Base-by-base conservation (phyloP, 2,329 filamentous ascomycete genomes). In the Alternaria arbusti region DNA sequence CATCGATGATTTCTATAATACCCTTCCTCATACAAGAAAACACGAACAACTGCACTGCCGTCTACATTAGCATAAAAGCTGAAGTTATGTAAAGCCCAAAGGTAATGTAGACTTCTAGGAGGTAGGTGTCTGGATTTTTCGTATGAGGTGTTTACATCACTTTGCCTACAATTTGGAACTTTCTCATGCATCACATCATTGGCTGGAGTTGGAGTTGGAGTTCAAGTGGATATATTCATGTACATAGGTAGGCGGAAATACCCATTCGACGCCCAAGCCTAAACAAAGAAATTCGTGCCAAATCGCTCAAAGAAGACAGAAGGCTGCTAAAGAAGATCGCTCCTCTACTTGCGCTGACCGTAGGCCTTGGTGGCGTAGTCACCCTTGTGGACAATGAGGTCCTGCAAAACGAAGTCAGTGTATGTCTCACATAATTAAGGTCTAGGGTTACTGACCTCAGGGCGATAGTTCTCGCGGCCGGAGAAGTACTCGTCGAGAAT, bases 321-420 rank as follows among this genome's bases (percentile, higher is more conserved):
- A 58, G 62, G 52, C 51, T 60, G 44, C 23, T 17, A 23, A 50
- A 56, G 32, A 43, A 46, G 44, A 20, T 15, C 50, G 63, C 58
- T 67, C 78, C 81, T 83, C 80, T 86, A 86, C 72, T 83, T 83
- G 63, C 91, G 86, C 87, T 96, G 88, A 65, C 94, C 94, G 79
- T 97, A 97, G 28, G 94, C 89, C 89, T 92, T 96, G 79, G 96
- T 98, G 71, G 93, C 95, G 81, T 98, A 99, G 82, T 97, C 92
- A 74, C 96, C 96, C 72, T 88, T 84, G 83, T 92, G 84, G 69
- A 97, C 93, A 73, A 99, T 99, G 74, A 99, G 85, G 79, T 99
- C 32, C 32, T 36, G 30, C 2, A 15, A 15, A 36, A 0, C 15
- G 8, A 36, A 36, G 32, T 36, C 7, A 36, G 32, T 36, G 0